A percentile compares a stretch with the other conserved stretches of the same genome.
phyloP scores from a whole-genome alignment of 2,329 filamentous ascomycete genomes.

The Fusarium nelsonii region DNA sequence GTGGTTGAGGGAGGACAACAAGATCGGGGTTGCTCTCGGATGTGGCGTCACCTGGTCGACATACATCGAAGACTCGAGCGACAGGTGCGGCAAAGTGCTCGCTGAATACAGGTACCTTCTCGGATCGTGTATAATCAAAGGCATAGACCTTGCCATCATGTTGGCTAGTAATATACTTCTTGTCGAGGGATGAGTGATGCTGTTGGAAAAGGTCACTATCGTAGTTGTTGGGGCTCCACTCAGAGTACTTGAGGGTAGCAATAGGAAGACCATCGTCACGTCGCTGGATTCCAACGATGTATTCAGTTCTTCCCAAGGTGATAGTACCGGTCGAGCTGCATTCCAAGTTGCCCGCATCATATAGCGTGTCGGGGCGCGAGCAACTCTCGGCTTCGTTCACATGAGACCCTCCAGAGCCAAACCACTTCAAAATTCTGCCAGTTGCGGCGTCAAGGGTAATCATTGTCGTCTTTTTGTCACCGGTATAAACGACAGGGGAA shows the following conservation, averaged over 20 bases:
- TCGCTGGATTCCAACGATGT: conserved; percentile 87
- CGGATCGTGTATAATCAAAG: conserved; percentile 73
- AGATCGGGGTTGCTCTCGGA: conserved; percentile 78
- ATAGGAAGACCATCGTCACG: conserved; percentile 80
- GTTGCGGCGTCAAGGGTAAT: conserved; percentile 90
- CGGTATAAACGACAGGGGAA: conserved; percentile 87
- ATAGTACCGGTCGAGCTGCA: conserved; percentile 85
- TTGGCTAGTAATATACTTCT: conserved; percentile 87
- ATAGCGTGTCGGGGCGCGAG: conserved; percentile 73
- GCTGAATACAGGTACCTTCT: conserved; percentile 70
- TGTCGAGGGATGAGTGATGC: conserved; percentile 83
- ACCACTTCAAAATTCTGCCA: conserved; percentile 84
- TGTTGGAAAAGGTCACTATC: conserved; percentile 89
- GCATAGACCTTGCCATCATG: conserved; percentile 88
- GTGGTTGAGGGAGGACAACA: conserved; percentile 87
- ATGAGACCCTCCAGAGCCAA: conserved; percentile 78
- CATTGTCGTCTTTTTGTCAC: conserved; percentile 89
- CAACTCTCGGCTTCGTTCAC: conserved; percentile 81
- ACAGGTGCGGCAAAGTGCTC: conserved; percentile 82
- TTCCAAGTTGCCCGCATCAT: conserved; percentile 76
- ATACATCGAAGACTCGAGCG: conserved; percentile 89
- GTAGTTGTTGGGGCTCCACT: conserved; percentile 93
- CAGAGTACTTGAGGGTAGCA: conserved; percentile 90
- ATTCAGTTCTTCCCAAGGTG: conserved; percentile 87
- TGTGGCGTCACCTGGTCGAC: conserved; percentile 75